A percentile compares a stretch with the other conserved stretches of the same genome.
Conservation (phyloP, 176 grass and related monocot genomes). For the Cenchrus purpureus region DNA sequence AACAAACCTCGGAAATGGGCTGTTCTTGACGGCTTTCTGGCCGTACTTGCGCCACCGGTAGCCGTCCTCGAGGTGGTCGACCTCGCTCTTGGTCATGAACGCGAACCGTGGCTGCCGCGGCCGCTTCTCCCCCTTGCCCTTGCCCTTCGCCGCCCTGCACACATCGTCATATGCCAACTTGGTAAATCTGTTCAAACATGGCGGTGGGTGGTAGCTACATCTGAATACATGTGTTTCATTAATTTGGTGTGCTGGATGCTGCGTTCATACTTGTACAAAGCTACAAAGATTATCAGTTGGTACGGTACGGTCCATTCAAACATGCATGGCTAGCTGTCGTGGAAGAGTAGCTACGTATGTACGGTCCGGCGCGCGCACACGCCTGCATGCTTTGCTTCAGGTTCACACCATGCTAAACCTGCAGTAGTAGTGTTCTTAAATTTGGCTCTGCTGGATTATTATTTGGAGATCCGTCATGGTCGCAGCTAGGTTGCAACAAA, state of each 20-base stretch:
- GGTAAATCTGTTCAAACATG: conserved; percentile 12
- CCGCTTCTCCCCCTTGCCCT: conserved; percentile 79
- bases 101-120: conserved; percentile 77
- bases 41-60: conserved; percentile 98
- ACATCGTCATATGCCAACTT: background rate
- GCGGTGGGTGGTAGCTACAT: background rate
- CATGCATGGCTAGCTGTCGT: conserved; percentile 31
- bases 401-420: conserved; percentile 43
- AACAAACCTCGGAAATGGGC: conserved; percentile 80
- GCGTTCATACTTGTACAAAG: conserved; percentile 34
- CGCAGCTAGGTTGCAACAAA: conserved; percentile 24
- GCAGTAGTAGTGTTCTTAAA: background rate
- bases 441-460: conserved; percentile 2
- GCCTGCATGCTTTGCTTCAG: background rate
- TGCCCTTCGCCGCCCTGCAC: conserved; percentile 30
- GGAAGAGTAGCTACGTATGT: conserved; percentile 30
- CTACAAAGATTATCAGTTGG: background rate
- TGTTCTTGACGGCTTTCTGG: conserved; percentile 99
- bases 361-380: conserved; percentile 11
- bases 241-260: background rate
- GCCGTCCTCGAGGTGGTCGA: conserved; percentile 92
- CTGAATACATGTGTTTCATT: background rate
- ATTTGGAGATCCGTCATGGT: conserved; percentile 50
- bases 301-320: conserved; percentile 45
- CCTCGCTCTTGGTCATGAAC: conserved; percentile 97